Evolutionary conservation across 202 grass and related monocot genomes (phyloP), one percentile per base, ranked within the genome.

Genomic region (Setaria viridis): DNA sequence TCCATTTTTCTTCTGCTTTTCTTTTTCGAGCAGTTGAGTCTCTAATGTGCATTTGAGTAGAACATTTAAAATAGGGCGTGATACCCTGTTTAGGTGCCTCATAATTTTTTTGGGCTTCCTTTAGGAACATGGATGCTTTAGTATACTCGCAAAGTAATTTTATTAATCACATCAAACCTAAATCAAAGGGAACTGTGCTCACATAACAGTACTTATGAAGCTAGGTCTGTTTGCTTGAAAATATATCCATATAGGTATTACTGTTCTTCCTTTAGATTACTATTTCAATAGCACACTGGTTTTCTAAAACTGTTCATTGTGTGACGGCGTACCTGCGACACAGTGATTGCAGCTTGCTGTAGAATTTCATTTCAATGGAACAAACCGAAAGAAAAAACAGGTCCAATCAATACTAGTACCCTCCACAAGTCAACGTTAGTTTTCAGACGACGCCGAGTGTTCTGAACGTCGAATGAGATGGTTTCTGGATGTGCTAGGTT

Each of bases 151-250:
- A 11, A 72, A 10, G 39, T 72, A 29, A 79, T 30, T 71, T 72
- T 29, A 72, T 20, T 76, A 43, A 53, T 73, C 32, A 21, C 57
- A 17, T 62, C 62, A 41, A 72, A 78, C 29, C 6, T 35, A 46
- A 37, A 14, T 65, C 46, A 11, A 79, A 56, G 25, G 50, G n/a
- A 76, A 77, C 17, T 72, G 46, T 29, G 13, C 54, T 70, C 13
- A 47, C 42, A 48, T 30, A 82, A 48, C 64, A 82, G 9, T 55
- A 57, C 25, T 13, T 77, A 46, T 6, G 17, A 63, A 62, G 34
- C 67, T 60, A 46, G 1, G 55, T 5, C 12, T 4, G 11, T 78
- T 86, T 70, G 56, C 83, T 82, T 82, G n/a, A 77, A 81, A 62
- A 51, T 19, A 63, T 77, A 81, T 85, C 17, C 9, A 39, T 54